Evolutionary conservation across 495 filamentous ascomycete genomes (phyloP).

Genomic region (Talaromyces stipitatus): DNA sequence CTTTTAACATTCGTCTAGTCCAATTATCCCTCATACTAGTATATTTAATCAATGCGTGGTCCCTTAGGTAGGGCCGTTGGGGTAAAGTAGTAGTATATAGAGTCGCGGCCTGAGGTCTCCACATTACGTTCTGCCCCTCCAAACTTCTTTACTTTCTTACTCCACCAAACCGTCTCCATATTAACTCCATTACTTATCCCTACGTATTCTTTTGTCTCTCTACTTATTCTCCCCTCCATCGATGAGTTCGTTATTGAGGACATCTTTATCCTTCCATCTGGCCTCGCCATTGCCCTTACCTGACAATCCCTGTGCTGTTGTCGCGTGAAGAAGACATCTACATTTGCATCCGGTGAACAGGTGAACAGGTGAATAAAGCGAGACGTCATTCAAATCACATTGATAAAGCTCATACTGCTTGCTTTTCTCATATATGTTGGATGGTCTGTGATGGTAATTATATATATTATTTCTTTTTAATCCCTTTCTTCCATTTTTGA

Average conservation of each 20-base stretch:
- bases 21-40: too few species aligned
- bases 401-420: background rate
- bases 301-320: background rate
- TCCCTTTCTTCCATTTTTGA: background rate
- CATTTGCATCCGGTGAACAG: background rate
- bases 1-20: background rate
- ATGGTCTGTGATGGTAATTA: background rate
- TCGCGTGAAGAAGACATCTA: background rate
- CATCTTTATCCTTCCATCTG: background rate
- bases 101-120: background rate
- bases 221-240: background rate
- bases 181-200: background rate
- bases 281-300: conserved; percentile 1
- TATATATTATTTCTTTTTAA: background rate
- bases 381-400: conserved; percentile 3
- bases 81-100: background rate
- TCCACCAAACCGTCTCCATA: background rate
- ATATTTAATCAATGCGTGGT: background rate
- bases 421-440: background rate
- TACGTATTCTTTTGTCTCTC: background rate
- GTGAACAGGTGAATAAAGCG: background rate
- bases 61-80: background rate
- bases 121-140: background rate
- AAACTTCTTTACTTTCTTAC: background rate
- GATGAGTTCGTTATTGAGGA: conserved; percentile 5